These are phyloP conservation scores for Abelmoschus esculentus DNA, from an alignment of 345 rosid species.

Conservation along the genomic window DNA sequence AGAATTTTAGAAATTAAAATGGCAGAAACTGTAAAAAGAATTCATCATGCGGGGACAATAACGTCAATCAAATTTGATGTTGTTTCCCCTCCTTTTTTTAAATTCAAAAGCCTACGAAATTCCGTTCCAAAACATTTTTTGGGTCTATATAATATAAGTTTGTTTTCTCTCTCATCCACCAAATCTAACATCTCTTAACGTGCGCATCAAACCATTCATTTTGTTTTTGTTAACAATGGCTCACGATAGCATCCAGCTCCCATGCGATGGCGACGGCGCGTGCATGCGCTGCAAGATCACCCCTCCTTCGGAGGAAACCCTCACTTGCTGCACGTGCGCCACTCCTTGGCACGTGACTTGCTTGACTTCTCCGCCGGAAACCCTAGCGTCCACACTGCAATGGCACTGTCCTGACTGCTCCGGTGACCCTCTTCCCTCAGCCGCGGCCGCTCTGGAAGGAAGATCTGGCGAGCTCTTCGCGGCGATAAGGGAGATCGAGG, in stretches of 20 bases:
- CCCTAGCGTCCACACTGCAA: constrained; percentile 33
- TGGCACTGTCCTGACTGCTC: constrained; percentile 80
- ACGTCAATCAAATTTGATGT: not conserved
- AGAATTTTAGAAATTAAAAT: not conserved
- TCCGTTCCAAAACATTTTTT: not conserved
- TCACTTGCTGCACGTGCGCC: constrained; percentile 45
- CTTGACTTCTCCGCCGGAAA: constrained; percentile 32
- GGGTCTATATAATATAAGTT: no score
- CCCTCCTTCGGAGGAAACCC: constrained; percentile 39
- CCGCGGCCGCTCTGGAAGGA: constrained; percentile 1
- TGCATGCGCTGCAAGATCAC: constrained; percentile 59
- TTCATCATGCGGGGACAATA: not conserved
- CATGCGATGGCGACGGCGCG: constrained; percentile 53
- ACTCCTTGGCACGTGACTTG: constrained; percentile 77
- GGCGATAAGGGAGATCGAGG: constrained; percentile 35
- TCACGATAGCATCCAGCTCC: constrained; percentile 36
- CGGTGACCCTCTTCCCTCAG: constrained; percentile 1
- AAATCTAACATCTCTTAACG: not conserved
- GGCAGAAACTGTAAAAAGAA: not conserved
- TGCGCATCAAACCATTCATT: not conserved
- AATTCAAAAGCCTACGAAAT: not conserved
- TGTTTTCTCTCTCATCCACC: not conserved
- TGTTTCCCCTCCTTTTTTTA: not conserved
- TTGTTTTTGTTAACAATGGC: constrained; percentile 25
- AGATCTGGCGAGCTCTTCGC: constrained; percentile 16